Conservation (phyloP, 805 yeast species). For the Candida insectalens region DNA sequence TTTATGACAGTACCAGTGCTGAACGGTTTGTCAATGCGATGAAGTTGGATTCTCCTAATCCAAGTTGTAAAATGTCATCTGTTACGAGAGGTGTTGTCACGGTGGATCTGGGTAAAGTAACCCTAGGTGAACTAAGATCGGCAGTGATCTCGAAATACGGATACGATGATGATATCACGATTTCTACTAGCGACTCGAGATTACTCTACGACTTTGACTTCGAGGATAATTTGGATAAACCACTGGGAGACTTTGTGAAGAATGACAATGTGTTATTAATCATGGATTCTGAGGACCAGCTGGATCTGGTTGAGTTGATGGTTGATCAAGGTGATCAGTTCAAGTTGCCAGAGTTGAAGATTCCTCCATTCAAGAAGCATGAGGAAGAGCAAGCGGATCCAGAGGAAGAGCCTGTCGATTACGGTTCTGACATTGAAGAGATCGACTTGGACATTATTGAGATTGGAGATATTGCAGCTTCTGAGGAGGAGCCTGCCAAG, state of each 20-base stretch:
- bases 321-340: slow-evolving; percentile 18
- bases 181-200: slow-evolving; percentile 34
- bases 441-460: slow-evolving; percentile 1
- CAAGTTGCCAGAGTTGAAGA: slow-evolving; percentile 13
- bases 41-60: slow-evolving; percentile 49
- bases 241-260: slow-evolving; percentile 38
- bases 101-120: slow-evolving; percentile 21
- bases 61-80: slow-evolving; percentile 61
- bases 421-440: slow-evolving; percentile 1
- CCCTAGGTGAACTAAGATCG: slow-evolving; percentile 44
- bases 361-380: slow-evolving; percentile 12
- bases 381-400: slow-evolving; percentile 16
- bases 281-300: slow-evolving; percentile 69
- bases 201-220: slow-evolving; percentile 80
- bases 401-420: slow-evolving; percentile 10
- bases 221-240: slow-evolving; percentile 57
- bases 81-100: slow-evolving; percentile 42
- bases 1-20: slow-evolving; percentile 43
- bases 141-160: slow-evolving; percentile 37
- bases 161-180: slow-evolving; percentile 50
- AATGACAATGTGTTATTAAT: slow-evolving; percentile 59
- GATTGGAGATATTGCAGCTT: not conserved
- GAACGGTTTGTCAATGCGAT: slow-evolving; percentile 62
- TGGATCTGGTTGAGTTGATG: slow-evolving; percentile 56
- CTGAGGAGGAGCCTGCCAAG: not conserved